These are phyloP conservation scores for Yarrowia sp. DNA, from an alignment of 805 yeast genomes.

Conservation along the genomic window DNA sequence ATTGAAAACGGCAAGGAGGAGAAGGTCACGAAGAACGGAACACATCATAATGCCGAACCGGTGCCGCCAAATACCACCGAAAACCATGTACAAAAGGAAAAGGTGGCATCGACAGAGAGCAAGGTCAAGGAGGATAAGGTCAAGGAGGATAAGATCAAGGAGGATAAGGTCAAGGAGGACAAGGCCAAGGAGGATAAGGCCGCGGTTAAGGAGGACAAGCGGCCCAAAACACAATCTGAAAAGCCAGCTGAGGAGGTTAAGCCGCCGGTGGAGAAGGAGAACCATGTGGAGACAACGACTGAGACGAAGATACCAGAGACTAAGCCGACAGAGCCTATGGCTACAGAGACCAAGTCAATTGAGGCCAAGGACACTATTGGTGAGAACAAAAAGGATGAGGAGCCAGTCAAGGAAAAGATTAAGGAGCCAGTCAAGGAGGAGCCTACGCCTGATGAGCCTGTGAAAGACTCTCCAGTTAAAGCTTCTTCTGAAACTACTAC, in stretches of 20 bases:
- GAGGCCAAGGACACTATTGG: neutral
- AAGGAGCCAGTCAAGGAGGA: neutral
- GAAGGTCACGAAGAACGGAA: neutral
- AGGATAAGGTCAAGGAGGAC: neutral
- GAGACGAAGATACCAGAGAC: neutral
- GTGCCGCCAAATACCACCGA: neutral
- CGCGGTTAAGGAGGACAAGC: neutral
- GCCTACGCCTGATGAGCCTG: neutral
- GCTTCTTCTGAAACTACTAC: neutral
- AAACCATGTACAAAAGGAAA: constrained; percentile 9
- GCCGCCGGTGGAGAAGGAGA: neutral
- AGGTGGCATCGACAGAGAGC: neutral
- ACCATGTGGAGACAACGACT: neutral
- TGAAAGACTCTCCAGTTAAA: neutral
- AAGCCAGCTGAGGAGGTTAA: neutral
- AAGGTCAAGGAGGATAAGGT: neutral
- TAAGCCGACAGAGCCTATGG: neutral
- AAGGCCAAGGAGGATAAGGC: neutral
- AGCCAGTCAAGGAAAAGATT: neutral
- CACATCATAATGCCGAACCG: neutral
- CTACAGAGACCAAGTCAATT: neutral
- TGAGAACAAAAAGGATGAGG: neutral
- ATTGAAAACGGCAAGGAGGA: constrained; percentile 4
- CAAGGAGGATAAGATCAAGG: neutral
- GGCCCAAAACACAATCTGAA: neutral